A percentile compares a stretch with the other conserved stretches of the same genome.
Conservation (phyloP, 176 grass and related monocot species). For the Ensete glaucum region DNA sequence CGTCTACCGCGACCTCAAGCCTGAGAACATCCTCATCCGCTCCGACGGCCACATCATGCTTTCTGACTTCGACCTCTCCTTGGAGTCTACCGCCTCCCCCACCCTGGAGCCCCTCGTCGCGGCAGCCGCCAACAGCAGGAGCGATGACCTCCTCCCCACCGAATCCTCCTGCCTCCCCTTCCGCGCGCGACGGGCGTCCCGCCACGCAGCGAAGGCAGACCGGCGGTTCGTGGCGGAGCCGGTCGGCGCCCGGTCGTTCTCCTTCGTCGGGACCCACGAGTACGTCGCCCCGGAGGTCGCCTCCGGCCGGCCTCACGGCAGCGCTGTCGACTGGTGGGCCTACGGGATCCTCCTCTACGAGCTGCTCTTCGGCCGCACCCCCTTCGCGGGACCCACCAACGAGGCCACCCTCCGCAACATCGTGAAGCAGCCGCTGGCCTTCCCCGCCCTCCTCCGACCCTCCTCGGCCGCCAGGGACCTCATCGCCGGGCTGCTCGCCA, state of each 20-base stretch:
- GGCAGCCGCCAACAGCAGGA: not conserved
- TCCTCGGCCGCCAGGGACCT: slow-evolving; percentile 44
- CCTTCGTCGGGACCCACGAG: slow-evolving; percentile 94
- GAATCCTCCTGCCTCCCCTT: slow-evolving; percentile 50
- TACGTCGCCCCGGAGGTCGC: slow-evolving; percentile 87
- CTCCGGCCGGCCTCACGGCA: slow-evolving; percentile 59
- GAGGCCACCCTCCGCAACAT: slow-evolving; percentile 72
- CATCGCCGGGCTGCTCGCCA: slow-evolving; percentile 57
- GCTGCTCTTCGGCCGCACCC: slow-evolving; percentile 68
- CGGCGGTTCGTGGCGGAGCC: slow-evolving; percentile 78
- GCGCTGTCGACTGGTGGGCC: slow-evolving; percentile 97
- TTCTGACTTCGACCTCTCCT: slow-evolving; percentile 91
- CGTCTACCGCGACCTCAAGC: slow-evolving; percentile 97
- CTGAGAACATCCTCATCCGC: slow-evolving; percentile 90
- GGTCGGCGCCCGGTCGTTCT: slow-evolving; percentile 56
- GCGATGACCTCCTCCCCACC: not conserved
- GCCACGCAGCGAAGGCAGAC: not conserved
- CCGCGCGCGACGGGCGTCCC: slow-evolving; percentile 9
- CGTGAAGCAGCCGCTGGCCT: slow-evolving; percentile 46
- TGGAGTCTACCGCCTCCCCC: slow-evolving; percentile 73
- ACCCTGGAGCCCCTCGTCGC: slow-evolving; percentile 26
- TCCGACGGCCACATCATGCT: slow-evolving; percentile 98
- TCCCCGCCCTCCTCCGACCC: slow-evolving; percentile 9
- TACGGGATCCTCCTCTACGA: slow-evolving; percentile 97
- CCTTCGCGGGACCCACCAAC: slow-evolving; percentile 58